Evolutionary conservation across 768 basidiomycete species (phyloP).

Genomic region (Tylopilus intermedius): DNA sequence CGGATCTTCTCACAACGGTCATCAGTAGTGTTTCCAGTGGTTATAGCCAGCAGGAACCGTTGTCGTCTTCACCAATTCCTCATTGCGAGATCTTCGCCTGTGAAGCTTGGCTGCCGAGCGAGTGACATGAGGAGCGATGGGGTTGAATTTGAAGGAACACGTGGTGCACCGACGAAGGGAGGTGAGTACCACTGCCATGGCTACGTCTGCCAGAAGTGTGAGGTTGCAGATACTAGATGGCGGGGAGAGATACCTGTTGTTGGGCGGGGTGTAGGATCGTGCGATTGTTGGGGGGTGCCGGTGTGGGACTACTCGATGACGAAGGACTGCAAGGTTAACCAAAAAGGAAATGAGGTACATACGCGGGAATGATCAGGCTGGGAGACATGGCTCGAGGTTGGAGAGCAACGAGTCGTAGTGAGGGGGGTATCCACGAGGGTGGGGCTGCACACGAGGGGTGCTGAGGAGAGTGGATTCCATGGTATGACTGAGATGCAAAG

Average conservation of each 20-base stretch:
- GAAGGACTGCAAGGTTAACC: conserved; percentile 30
- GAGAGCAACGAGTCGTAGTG: conserved; percentile 38
- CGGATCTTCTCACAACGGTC: conserved; percentile 86
- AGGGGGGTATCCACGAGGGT: conserved; percentile 47
- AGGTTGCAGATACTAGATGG: conserved; percentile 53
- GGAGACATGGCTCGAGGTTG: conserved; percentile 54
- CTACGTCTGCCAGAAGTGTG: conserved; percentile 59
- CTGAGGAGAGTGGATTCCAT: conserved; percentile 50
- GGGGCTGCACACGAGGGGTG: conserved; percentile 40
- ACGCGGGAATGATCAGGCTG: conserved; percentile 64
- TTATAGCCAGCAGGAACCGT: conserved; percentile 61
- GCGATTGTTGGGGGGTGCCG: conserved; percentile 44
- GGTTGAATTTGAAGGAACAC: conserved; percentile 74
- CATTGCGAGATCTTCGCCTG: conserved; percentile 47
- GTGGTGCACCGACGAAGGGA: conserved; percentile 42
- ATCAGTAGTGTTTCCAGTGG: conserved; percentile 47
- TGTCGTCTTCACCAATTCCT: conserved; percentile 74
- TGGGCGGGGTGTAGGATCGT: conserved; percentile 59
- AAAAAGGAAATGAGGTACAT: conserved; percentile 17
- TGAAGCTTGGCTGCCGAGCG: conserved; percentile 50
- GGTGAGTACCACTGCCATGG: conserved; percentile 62
- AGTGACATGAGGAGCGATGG: conserved; percentile 49
- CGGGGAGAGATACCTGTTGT: conserved; percentile 60
- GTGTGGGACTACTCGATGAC: conserved; percentile 56
- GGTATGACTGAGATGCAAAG: conserved; percentile 32